Evolutionary conservation across 2,329 filamentous ascomycete genomes (phyloP), one percentile per base, ranked within the genome.

Genomic region (Aureobasidium sp.): DNA sequence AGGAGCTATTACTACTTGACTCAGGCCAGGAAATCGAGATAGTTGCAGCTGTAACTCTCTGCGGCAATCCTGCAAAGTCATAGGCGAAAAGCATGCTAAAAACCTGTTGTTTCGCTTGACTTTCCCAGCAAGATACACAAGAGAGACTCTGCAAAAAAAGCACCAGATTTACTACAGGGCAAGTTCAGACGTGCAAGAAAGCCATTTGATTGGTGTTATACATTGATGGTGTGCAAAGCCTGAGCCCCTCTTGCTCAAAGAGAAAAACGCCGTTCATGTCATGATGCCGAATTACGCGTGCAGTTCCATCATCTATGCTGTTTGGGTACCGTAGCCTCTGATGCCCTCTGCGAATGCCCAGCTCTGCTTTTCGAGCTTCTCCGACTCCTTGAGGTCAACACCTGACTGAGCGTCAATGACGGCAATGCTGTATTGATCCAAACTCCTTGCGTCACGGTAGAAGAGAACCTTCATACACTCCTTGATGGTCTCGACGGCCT

Each of bases 391-490:
- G 68, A 97, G 74, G 61, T 95, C 88, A 63, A 97, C 86, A n/a
- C 89, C 72, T 56, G 74, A 91, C 53, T 91, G 90, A 78, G 90
- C 88, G 62, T 90, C 94, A 62, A 99, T 83, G 61, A 97, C 83
- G 22, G 93, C 93, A 73, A 97, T 87, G 67, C 90, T 94, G 80
- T 97, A 99, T 68, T 84, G 83, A 77, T 97, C 91, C 78, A 94
- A 79, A 79, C 90, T 95, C 76, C 94, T 87, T 48, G 94, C 94
- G 78, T 99, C 94, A 70, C 94, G 85, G 82, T 99, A 99, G 81
- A 90, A 99, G 64, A 99, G 82, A 59, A 97, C 93, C 84, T 97
- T 97, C 90, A 99, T 92, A 77, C 91, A 96, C 79, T 96, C 89
- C 80, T 89, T 89, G 72, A 99, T 78, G 44, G 91, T 84, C 63